Evolutionary conservation across 2,329 filamentous ascomycete genomes (phyloP).

Genomic region (Fusarium sp.): DNA sequence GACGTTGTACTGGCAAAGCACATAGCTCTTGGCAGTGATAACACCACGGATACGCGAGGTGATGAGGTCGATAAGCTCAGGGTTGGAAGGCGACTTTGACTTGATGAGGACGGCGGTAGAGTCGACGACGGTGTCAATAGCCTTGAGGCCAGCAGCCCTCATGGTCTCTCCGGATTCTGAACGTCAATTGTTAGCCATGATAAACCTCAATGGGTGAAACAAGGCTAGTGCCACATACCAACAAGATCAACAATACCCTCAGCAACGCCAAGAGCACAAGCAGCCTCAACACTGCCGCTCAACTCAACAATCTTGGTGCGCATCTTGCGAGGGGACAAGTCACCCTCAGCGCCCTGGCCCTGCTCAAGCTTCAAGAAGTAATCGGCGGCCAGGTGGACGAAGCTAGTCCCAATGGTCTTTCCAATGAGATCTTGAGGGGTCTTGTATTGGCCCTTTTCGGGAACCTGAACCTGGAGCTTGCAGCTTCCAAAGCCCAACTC

Average conservation of each 20-base stretch:
- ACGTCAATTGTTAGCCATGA: slow-evolving; percentile 29
- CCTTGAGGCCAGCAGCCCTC: slow-evolving; percentile 93
- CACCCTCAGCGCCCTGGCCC: slow-evolving; percentile 59
- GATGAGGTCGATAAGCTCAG: slow-evolving; percentile 86
- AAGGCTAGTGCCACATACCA: slow-evolving; percentile 71
- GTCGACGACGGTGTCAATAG: slow-evolving; percentile 93
- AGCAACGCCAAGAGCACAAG: slow-evolving; percentile 93
- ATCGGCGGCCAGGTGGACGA: slow-evolving; percentile 84
- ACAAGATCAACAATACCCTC: slow-evolving; percentile 98
- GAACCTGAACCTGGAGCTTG: slow-evolving; percentile 97
- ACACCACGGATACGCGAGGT: slow-evolving; percentile 90
- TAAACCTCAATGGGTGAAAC: not conserved
- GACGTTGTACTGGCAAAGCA: slow-evolving; percentile 97
- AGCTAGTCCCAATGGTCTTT: slow-evolving; percentile 95
- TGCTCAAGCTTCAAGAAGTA: slow-evolving; percentile 88
- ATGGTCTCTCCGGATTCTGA: slow-evolving; percentile 98
- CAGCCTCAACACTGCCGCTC: slow-evolving; percentile 96
- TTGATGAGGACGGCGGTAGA: slow-evolving; percentile 93
- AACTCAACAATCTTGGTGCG: slow-evolving; percentile 93
- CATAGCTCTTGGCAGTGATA: slow-evolving; percentile 93
- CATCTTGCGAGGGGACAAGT: slow-evolving; percentile 66
- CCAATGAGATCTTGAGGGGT: slow-evolving; percentile 85
- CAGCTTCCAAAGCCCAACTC: slow-evolving; percentile 92
- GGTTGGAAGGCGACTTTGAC: slow-evolving; percentile 86
- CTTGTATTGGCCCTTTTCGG: slow-evolving; percentile 81